phyloP scores from a whole-genome alignment of 768 basidiomycete genomes.

The Artomyces pyxidatus region DNA sequence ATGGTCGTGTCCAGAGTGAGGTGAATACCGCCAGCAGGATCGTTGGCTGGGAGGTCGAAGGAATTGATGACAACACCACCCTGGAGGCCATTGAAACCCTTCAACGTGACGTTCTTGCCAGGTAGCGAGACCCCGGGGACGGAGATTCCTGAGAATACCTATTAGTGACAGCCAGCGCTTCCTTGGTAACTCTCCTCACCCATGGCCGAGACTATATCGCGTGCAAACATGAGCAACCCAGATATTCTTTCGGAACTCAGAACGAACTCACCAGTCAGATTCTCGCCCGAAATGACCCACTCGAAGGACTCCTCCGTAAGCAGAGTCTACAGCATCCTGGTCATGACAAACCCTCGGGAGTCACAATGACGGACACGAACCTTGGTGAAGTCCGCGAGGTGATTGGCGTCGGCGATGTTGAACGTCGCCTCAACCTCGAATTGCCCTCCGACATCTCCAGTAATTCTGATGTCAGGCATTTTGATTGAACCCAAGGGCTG shows the following conservation, averaged over 20 bases:
- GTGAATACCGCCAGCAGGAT: conserved; percentile 64
- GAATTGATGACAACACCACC: conserved; percentile 53
- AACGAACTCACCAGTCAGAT: conserved; percentile 42
- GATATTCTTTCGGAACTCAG: background rate
- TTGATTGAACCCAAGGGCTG: conserved; percentile 49
- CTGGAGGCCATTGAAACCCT: conserved; percentile 64
- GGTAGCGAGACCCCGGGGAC: conserved; percentile 48
- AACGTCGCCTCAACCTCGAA: conserved; percentile 50
- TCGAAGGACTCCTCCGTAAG: conserved; percentile 59
- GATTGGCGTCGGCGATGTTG: conserved; percentile 45
- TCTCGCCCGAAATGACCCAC: conserved; percentile 61
- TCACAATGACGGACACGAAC: conserved; percentile 19
- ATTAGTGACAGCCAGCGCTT: background rate
- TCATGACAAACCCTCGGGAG: background rate
- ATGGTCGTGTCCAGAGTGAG: conserved; percentile 54
- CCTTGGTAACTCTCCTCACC: conserved; percentile 33
- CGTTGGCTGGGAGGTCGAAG: conserved; percentile 64
- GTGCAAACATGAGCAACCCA: background rate
- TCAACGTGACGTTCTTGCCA: conserved; percentile 51
- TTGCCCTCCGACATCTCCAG: conserved; percentile 55
- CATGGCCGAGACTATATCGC: conserved; percentile 41
- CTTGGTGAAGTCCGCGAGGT: conserved; percentile 60
- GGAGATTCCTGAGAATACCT: conserved; percentile 36
- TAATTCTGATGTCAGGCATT: conserved; percentile 50
- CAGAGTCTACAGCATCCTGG: conserved; percentile 29